A percentile compares a stretch with the other conserved stretches of the same genome.
Evolutionary conservation across 805 yeast species (phyloP).

Genomic region (Brettanomyces naardenensis): DNA sequence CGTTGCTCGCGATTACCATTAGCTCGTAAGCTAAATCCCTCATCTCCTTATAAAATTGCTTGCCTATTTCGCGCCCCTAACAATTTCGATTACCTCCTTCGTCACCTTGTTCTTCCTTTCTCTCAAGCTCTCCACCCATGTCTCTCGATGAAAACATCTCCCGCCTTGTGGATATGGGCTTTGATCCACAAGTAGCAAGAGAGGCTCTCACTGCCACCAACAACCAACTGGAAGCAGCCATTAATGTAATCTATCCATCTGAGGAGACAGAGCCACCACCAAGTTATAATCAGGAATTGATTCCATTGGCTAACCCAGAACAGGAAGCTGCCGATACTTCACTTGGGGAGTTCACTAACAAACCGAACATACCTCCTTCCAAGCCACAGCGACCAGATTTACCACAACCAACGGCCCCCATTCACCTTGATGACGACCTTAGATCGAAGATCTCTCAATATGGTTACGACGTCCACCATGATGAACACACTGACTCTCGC

Average conservation of each 20-base stretch:
- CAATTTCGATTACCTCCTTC: too few species aligned
- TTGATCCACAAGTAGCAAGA: conserved; percentile 16
- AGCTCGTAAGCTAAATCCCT: too few species aligned
- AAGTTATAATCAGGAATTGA: conserved; percentile 2
- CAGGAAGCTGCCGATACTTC: not conserved
- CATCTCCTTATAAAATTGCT: too few species aligned
- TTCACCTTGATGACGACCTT: conserved; percentile 18
- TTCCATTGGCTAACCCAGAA: not conserved
- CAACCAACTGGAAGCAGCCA: conserved; percentile 28
- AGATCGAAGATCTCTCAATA: conserved; percentile 16
- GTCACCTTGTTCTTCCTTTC: too few species aligned
- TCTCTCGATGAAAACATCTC: conserved; percentile 17
- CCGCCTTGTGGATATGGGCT: conserved; percentile 21
- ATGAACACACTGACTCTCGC: not conserved
- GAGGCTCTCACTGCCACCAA: conserved; percentile 25
- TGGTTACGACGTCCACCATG: conserved; percentile 7
- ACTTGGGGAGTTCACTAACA: not conserved
- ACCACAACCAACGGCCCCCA: not conserved
- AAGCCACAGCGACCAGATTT: not conserved
- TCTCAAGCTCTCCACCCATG: too few species aligned
- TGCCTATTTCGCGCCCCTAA: too few species aligned
- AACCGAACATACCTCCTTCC: not conserved
- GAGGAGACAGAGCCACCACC: conserved; percentile 5
- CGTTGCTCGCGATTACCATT: too few species aligned
- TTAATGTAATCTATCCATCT: conserved; percentile 26